Base-by-base conservation (phyloP, 257 asterid species). In the Scutellaria minor region DNA sequence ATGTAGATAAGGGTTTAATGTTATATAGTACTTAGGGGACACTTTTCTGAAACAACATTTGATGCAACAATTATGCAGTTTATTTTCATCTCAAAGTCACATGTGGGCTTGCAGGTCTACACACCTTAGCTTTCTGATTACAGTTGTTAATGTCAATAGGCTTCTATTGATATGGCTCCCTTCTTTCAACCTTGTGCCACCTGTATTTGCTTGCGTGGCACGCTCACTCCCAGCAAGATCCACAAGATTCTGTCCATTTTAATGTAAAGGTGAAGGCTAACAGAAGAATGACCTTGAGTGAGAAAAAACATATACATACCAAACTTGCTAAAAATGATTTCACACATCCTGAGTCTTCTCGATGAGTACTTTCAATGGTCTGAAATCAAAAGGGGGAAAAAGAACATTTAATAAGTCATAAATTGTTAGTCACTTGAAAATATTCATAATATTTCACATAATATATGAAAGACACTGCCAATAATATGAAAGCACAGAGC, bases 161-260 rank as follows among this genome's bases (percentile, higher is more conserved):
- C 98, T 95, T 82, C 89, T 80, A 80, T 92, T 95, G 60, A 95
- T 95, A 75, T 95, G 99, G 77, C 98, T 95, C 27, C 99, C 99
- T 90, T 92, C 99, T 80, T 95, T 92, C 85, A 95, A 81, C 83
- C 97, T 87, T 68, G 81, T 53, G 75, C 99, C 98, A 78, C 78
- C 92, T 66, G 97, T 89, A 80, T 83, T 88, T 58, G 97, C 86
- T 81, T 94, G 98, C 7, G 90, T 72, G 40, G 88, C 90, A 73
- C 98, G 96, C 75, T 95, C 99, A 65, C 97, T 90, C 54, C 99
- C 99, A 60, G 98, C 98, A 52, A 95, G 98, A 86, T 95, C 99
- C 63, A 95, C 99, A 72, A 95, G 95, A 83, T 95, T 92, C 99
- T 94, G 84, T 57, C 68, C 41, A 53, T 62, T 76, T 2, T 57